Evolutionary conservation across 495 filamentous ascomycete species (phyloP), one percentile per base, ranked within the genome.

Genomic region (Neohortaea acidophila): DNA sequence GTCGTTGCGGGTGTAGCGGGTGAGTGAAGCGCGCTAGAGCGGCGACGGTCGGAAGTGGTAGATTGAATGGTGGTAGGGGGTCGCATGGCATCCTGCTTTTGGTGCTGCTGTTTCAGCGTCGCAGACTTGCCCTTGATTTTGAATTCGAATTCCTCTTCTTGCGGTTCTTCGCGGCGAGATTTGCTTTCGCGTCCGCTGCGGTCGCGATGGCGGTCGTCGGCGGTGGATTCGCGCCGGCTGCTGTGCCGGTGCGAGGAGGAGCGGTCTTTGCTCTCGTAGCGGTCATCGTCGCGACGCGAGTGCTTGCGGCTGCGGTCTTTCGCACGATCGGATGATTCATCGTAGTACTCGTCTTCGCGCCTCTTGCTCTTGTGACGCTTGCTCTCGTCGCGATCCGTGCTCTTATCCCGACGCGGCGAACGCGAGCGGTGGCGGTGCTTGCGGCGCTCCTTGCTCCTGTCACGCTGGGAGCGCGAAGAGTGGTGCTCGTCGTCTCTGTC

Each of bases 371-470:
- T 50, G 25, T 38, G 45, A 12, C 45, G 37, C 17, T 33, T 21
- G 33, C 33, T 34, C 8, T 10, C n/a, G 10, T 39, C 39, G 12
- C 38, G 17, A 20, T 30, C 34, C 48, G 21, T 52, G 28, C 45
- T 46, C 19, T 36, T 40, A 1, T 48, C 45, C 7, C 51, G 21
- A 2, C 47, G 41, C 4, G 53, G 24, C 35, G 59, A 57, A 37
- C 52, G 51, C 18, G 54, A 49, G 20, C 55, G 57, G 30, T 66
- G 63, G 13, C 63, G 54, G 14, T 63, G 66, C n/a, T 60, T 57
- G 36, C 65, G 67, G 36, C 59, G 64, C n/a, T 71, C 65, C 9
- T 61, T 63, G 27, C 65, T 47, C 41, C 60, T 48, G 11, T 66
- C 61, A 3, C 61, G 60, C 31, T 59, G 50, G 4, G 53, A 55